Percentiles rank a stretch among this genome's conserved stretches.
phyloP scores from a whole-genome alignment of 2,329 filamentous ascomycete species.

The Venturia oleaginea region DNA sequence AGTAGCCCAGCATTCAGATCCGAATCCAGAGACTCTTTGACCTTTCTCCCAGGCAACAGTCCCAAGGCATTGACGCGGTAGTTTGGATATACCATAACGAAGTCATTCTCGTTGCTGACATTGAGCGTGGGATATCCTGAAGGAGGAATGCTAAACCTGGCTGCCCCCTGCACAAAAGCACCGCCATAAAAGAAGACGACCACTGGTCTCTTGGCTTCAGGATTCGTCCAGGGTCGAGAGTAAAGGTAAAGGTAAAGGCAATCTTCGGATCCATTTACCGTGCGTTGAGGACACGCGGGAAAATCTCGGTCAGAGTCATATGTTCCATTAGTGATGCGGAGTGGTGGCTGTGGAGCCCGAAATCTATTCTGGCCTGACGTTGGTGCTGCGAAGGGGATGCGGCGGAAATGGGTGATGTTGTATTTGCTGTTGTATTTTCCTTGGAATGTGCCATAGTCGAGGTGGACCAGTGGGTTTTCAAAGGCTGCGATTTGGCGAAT shows the following conservation, averaged over 20 bases:
- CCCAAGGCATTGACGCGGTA: conserved; percentile 51
- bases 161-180: conserved; percentile 50
- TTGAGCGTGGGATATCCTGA: conserved; percentile 50
- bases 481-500: background rate
- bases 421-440: conserved; percentile 44
- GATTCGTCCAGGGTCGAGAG: conserved; percentile 44
- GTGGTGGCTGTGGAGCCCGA: conserved; percentile 49
- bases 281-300: conserved; percentile 51
- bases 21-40: conserved; percentile 34
- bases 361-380: conserved; percentile 51
- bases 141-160: conserved; percentile 39
- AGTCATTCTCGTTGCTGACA: conserved; percentile 41
- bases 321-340: conserved; percentile 35
- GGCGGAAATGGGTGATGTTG: conserved; percentile 51
- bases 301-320: conserved; percentile 49
- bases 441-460: conserved; percentile 37
- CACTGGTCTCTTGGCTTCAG: conserved; percentile 41
- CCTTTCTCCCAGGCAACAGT: conserved; percentile 41
- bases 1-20: conserved; percentile 45
- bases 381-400: conserved; percentile 53
- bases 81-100: conserved; percentile 44
- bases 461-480: conserved; percentile 20
- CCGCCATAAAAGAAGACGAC: conserved; percentile 54
- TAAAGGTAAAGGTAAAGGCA: conserved; percentile 54
- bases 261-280: conserved; percentile 48